Base-by-base conservation (phyloP, 352 stramenopile species). In the Elongisporangium prolatum region DNA sequence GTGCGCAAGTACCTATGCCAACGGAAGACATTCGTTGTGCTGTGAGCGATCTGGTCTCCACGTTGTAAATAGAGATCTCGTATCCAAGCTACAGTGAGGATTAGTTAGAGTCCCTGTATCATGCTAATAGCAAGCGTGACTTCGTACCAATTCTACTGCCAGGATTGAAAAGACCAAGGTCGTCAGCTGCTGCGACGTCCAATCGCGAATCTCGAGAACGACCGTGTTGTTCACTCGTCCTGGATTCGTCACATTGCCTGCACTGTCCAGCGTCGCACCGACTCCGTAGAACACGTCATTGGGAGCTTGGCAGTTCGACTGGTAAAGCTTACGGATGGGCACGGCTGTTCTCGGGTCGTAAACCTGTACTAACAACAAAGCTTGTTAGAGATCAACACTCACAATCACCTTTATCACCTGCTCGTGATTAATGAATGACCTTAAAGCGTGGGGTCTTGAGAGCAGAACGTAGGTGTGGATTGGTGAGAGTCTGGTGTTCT, bases 141-240 rank as follows among this genome's bases (percentile, higher is more conserved):
- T n/a, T 14, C 58, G 40, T 65, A 80, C 74, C 61, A 84, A 24
- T 61, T 86, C 75, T 24, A 75, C 64, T 0, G 67, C 66, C 16
- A 89, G 51, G 49, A 89, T 86, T 2, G 79, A 57, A 17, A 83
- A 68, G 10, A 83, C 55, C 25, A 77, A 59, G 2, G 72, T 64
- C 4, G 72, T 67, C 2, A 89, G 54, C 9, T 28, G 40, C n/a
- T 80, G 64, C 0, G 76, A 75, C 3, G 58, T 57, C 72, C 74
- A 87, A 3, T 49, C 61, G 18, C 73, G 60, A 18, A 78, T 49
- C 56, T 89, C 76, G 24, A 87, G 22, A 6, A 84, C 54, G n/a
- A 89, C 56, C 2, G 74, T 67, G 1, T 72, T 68, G 20, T 78
- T 77, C 6, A 71, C 64, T 18, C 58, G 57, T n/a, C 71, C 74